Evolutionary conservation across 306 rosid species (phyloP), one percentile per base, ranked within the genome.

Genomic region (Datisca glomerata): DNA sequence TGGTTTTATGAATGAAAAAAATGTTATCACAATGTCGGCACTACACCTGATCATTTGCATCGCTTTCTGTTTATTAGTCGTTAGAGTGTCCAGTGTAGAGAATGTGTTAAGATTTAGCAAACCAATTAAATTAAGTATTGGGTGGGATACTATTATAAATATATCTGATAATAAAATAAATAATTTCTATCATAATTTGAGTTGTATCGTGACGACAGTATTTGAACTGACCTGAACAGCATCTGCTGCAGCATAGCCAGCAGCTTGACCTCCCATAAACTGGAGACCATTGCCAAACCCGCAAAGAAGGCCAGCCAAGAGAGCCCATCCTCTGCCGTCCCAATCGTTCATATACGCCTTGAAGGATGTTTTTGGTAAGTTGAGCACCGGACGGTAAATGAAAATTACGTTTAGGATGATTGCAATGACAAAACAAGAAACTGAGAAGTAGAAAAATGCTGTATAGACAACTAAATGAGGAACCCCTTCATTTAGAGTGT

Each of bases 211-310:
- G n/a, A n/a, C n/a, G n/a, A n/a, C n/a, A n/a, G n/a, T n/a, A n/a
- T n/a, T n/a, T n/a, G n/a, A n/a, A 70, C 75, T 61, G 56, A 83
- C 98, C 81, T 89, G 86, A 13, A 84, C 98, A 1, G 95, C 85
- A 75, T 89, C 98, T 36, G 98, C 98, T 27, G 98, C 98, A 3
- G 98, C 98, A 62, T 89, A 89, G 24, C 98, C 98, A 7, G 97
- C 97, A 34, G 98, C 93, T 64, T 89, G 81, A 22, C 98, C 98
- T 12, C 95, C 95, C 98, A 89, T 89, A 43, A 89, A 89, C 51
- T 89, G 84, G 40, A 89, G 91, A 3, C 95, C 98, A 50, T 89
- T 84, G 16, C 98, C 95, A 43, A 72, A 84, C 2, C 98, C 98
- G 42, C 98, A 89, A 49, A 89, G 74, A 12, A 84, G 12, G 20